Conservation (phyloP, 306 rosid genomes). For the Cucumis cinereus region DNA sequence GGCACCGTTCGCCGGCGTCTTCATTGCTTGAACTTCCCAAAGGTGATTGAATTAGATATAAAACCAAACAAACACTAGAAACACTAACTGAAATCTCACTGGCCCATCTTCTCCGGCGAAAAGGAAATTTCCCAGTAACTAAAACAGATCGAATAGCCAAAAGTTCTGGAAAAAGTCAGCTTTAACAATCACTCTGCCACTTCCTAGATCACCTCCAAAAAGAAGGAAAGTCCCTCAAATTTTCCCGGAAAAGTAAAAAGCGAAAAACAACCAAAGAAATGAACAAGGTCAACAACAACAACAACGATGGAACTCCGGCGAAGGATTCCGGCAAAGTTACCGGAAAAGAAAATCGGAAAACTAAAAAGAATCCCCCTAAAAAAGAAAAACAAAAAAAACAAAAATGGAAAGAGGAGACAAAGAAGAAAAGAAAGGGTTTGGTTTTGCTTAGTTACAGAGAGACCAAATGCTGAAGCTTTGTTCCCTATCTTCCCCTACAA, state of each 20-base stretch:
- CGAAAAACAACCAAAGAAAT: neutral
- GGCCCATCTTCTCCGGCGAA: slow-evolving; percentile 12
- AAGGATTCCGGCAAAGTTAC: slow-evolving; percentile 11
- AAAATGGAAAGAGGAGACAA: slow-evolving; percentile 2
- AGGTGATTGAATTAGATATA: neutral
- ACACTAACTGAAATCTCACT: slow-evolving; percentile 10
- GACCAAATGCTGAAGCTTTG: slow-evolving; percentile 47
- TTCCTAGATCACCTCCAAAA: neutral
- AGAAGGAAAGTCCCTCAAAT: neutral
- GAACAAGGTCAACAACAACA: neutral
- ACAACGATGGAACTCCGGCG: neutral
- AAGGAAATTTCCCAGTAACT: neutral
- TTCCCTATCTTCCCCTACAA: slow-evolving; percentile 43
- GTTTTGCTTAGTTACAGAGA: slow-evolving; percentile 25
- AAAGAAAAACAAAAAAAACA: slow-evolving; percentile 5
- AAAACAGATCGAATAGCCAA: neutral
- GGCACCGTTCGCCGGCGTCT: slow-evolving; percentile 38
- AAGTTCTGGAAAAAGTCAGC: neutral
- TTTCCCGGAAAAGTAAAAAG: neutral
- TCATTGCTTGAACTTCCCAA: slow-evolving; percentile 26
- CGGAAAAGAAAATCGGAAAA: slow-evolving; percentile 9
- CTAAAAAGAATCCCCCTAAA: no score
- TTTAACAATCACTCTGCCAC: neutral
- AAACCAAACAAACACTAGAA: neutral
- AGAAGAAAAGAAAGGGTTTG: slow-evolving; percentile 9